A percentile compares a stretch with the other conserved stretches of the same genome.
phyloP scores from a whole-genome alignment of 2,329 filamentous ascomycete genomes.

The Hymenoscyphus scutula region DNA sequence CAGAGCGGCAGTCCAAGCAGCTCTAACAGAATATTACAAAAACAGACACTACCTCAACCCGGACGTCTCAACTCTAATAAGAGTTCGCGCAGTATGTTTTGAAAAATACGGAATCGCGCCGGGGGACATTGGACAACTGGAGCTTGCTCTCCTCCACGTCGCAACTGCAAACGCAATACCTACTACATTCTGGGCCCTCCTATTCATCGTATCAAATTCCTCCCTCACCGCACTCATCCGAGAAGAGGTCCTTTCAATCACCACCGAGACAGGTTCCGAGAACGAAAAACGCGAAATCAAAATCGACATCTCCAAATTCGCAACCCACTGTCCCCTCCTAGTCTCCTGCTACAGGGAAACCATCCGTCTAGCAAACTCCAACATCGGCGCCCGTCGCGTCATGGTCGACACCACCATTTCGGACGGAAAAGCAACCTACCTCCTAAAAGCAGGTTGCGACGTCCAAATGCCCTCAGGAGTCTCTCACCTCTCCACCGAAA shows the following conservation, averaged over 20 bases:
- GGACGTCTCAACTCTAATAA: constrained; percentile 27
- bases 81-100: constrained; percentile 29
- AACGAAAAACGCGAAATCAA: constrained; percentile 21
- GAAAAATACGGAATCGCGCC: constrained; percentile 31
- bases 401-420: constrained; percentile 42
- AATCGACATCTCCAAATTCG: constrained; percentile 40
- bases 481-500: constrained; percentile 39
- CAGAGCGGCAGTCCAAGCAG: constrained; percentile 40
- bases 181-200: constrained; percentile 40
- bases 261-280: constrained; percentile 8
- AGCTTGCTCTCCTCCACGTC: constrained; percentile 34
- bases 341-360: constrained; percentile 45
- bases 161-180: constrained; percentile 40
- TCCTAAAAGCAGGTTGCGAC: constrained; percentile 42
- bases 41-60: constrained; percentile 33
- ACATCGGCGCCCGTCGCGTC: constrained; percentile 41
- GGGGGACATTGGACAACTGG: constrained; percentile 34
- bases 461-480: constrained; percentile 45
- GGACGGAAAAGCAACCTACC: constrained; percentile 37
- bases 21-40: constrained; percentile 35
- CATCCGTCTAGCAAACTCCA: constrained; percentile 42
- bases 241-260: constrained; percentile 33
- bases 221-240: constrained; percentile 32
- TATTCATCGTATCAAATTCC: constrained; percentile 34
- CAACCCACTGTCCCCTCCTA: constrained; percentile 42